phyloP scores from a whole-genome alignment of 1,284 basidiomycete species.

The Taiwanofungus camphoratus region DNA sequence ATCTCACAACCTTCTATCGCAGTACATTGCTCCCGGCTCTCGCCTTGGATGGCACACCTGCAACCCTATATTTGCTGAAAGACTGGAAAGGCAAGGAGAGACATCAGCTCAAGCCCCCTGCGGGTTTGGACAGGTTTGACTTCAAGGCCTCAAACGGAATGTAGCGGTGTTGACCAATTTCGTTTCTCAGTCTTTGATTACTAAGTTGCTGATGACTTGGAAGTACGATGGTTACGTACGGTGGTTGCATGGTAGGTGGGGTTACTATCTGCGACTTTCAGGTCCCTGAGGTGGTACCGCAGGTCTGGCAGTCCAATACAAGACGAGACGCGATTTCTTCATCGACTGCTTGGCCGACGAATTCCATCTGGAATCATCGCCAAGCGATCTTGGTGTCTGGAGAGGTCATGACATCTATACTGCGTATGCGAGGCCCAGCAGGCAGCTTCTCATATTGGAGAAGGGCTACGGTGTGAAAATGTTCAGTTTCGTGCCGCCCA shows the following conservation, averaged over 20 bases:
- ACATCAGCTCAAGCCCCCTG: slow-evolving; percentile 67
- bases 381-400: slow-evolving; percentile 30
- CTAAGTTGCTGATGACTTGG: slow-evolving; percentile 63
- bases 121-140: slow-evolving; percentile 59
- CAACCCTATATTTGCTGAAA: slow-evolving; percentile 64
- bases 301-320: slow-evolving; percentile 55
- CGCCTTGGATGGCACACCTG: slow-evolving; percentile 80
- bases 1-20: no score
- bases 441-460: slow-evolving; percentile 28
- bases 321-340: slow-evolving; percentile 51
- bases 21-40: slow-evolving; percentile 72
- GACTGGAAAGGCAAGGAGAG: slow-evolving; percentile 73
- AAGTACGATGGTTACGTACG: slow-evolving; percentile 66
- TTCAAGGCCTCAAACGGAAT: no score
- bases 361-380: slow-evolving; percentile 39
- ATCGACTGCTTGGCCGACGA: slow-evolving; percentile 50
- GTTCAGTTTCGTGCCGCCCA: slow-evolving; percentile 69
- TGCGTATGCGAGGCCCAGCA: slow-evolving; percentile 33
- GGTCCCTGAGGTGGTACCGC: neutral
- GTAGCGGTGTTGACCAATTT: neutral
- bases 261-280: neutral
- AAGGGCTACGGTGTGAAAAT: slow-evolving; percentile 38
- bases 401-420: slow-evolving; percentile 38
- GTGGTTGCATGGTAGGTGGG: slow-evolving; percentile 59
- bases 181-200: slow-evolving; percentile 45